These are phyloP conservation scores for Aureobasidium sp. DNA, from an alignment of 2,329 filamentous ascomycete species.

Conservation along the genomic window DNA sequence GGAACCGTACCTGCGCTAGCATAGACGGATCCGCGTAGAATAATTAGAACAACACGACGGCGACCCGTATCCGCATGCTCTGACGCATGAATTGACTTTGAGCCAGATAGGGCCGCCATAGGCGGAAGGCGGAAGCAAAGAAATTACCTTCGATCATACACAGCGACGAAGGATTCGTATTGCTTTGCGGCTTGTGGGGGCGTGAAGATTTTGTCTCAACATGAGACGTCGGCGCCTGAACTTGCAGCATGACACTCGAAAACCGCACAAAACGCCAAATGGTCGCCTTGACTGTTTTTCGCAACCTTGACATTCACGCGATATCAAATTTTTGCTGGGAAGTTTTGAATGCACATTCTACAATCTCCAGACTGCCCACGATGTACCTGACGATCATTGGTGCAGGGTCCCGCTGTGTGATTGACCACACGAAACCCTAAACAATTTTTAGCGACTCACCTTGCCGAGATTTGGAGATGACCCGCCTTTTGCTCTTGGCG, in stretches of 20 bases:
- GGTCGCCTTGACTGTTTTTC: too few species aligned
- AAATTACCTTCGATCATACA: constrained; percentile 1
- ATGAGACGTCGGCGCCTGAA: constrained; percentile 8
- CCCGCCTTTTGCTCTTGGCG: constrained; percentile 9
- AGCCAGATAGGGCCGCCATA: neutral
- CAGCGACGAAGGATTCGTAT: neutral
- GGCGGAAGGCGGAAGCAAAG: constrained; percentile 1
- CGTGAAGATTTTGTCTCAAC: neutral
- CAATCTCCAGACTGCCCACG: neutral
- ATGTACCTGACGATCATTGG: constrained; percentile 13
- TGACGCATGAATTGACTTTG: constrained; percentile 14
- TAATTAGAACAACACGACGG: constrained; percentile 8
- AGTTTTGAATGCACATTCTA: neutral
- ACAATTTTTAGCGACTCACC: constrained; percentile 8
- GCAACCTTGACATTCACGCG: neutral
- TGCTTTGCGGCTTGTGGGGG: neutral
- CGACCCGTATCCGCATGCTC: constrained; percentile 5
- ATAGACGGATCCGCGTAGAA: constrained; percentile 6
- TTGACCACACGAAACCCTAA: neutral
- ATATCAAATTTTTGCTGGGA: neutral
- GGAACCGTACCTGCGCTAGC: constrained; percentile 12
- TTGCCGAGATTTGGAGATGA: constrained; percentile 10
- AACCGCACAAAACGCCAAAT: neutral
- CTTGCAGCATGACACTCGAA: neutral
- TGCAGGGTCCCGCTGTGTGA: neutral